Evolutionary conservation across 345 rosid species (phyloP).

Genomic region (Punica granatum): DNA sequence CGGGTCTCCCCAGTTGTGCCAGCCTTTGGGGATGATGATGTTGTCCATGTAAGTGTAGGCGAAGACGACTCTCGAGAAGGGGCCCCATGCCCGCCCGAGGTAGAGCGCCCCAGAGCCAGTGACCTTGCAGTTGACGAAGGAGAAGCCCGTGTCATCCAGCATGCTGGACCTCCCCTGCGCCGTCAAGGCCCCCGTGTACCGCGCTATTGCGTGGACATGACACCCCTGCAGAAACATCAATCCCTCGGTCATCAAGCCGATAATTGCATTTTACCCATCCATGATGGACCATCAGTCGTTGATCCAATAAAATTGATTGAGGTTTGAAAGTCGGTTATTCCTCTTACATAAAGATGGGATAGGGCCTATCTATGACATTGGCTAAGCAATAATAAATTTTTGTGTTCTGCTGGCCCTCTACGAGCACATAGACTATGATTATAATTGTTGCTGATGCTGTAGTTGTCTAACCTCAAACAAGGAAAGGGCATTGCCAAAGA

Average conservation of each 20-base stretch:
- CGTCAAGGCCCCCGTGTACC: constrained; percentile 56
- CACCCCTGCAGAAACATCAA: constrained; percentile 41
- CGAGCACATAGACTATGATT: not conserved
- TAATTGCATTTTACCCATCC: not conserved
- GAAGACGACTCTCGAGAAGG: constrained; percentile 91
- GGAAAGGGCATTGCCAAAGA: constrained; percentile 91
- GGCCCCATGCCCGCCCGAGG: constrained; percentile 97
- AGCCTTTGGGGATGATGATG: constrained; percentile 89
- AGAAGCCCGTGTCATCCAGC: constrained; percentile 94
- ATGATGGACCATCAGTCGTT: not conserved
- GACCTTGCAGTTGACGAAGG: constrained; percentile 86
- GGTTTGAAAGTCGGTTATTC: too few relatives aligned
- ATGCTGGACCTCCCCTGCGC: constrained; percentile 73
- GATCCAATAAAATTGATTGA: too few relatives aligned
- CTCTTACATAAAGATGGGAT: too few relatives aligned
- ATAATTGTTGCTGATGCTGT: not conserved
- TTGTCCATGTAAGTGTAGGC: constrained; percentile 95
- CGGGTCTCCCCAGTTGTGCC: constrained; percentile 98
- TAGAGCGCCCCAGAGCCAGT: constrained; percentile 94
- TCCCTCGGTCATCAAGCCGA: not conserved
- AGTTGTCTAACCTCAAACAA: constrained; percentile 56
- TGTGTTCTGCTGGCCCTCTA: not conserved
- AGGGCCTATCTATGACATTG: not conserved
- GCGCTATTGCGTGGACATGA: constrained; percentile 85
- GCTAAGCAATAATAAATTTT: too few relatives aligned